Evolutionary conservation across 257 asterid species (phyloP).

Genomic region (Galeopsis tetrahit): DNA sequence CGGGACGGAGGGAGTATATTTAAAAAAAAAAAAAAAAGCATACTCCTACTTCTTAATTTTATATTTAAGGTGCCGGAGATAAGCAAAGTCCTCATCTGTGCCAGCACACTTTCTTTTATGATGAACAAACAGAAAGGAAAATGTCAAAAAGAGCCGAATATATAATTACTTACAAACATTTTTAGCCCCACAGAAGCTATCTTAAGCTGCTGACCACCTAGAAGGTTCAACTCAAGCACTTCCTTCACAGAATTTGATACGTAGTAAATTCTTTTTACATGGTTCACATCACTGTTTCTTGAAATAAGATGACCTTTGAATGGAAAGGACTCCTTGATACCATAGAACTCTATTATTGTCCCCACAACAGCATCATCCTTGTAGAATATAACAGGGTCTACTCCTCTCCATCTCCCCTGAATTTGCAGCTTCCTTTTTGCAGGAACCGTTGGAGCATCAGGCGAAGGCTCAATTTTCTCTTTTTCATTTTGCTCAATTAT

Average conservation of each 20-base stretch:
- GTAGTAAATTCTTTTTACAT: constrained; percentile 87
- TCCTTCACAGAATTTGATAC: constrained; percentile 81
- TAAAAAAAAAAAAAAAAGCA: background rate
- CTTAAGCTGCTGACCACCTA: constrained; percentile 87
- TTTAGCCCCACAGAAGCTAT: constrained; percentile 95
- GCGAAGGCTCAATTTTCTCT: constrained; percentile 46
- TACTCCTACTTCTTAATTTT: no score
- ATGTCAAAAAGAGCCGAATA: constrained; percentile 20
- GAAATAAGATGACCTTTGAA: constrained; percentile 84
- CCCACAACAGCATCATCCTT: constrained; percentile 60
- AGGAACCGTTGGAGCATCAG: constrained; percentile 41
- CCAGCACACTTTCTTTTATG: no score
- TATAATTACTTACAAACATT: constrained; percentile 82
- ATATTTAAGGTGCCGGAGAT: no score
- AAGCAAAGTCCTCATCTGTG: no score
- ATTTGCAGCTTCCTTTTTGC: constrained; percentile 82
- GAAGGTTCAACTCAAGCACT: constrained; percentile 78
- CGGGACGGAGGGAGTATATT: no score
- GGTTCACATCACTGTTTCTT: constrained; percentile 72
- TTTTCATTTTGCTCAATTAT: constrained; percentile 42
- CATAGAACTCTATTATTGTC: constrained; percentile 79
- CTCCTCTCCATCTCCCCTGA: constrained; percentile 94
- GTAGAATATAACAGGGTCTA: constrained; percentile 92
- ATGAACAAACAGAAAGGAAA: background rate
- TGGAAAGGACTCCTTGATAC: constrained; percentile 83